These are phyloP conservation scores for Garcia nutans DNA, from an alignment of 345 rosid species.

Conservation along the genomic window DNA sequence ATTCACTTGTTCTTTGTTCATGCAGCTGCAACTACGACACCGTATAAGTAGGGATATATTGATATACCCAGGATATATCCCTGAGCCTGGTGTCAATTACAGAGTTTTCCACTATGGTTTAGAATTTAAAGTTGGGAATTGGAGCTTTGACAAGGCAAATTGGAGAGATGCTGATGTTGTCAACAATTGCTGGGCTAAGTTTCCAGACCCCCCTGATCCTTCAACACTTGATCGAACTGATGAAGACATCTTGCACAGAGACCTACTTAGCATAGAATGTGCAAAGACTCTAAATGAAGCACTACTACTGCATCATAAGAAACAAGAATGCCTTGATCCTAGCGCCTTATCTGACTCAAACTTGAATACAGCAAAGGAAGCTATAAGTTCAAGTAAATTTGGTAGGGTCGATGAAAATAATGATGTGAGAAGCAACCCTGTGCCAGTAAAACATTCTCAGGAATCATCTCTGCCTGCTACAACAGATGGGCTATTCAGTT, in stretches of 20 bases:
- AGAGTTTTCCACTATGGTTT: slow-evolving; percentile 96
- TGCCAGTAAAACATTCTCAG: slow-evolving; percentile 27
- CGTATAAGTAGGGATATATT: slow-evolving; percentile 64
- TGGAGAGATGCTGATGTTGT: slow-evolving; percentile 80
- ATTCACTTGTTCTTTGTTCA: slow-evolving; percentile 10
- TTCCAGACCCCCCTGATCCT: slow-evolving; percentile 85
- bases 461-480: slow-evolving; percentile 30
- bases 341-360: slow-evolving; percentile 27
- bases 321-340: slow-evolving; percentile 66
- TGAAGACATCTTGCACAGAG: slow-evolving; percentile 47
- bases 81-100: slow-evolving; percentile 67
- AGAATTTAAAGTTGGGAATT: slow-evolving; percentile 79
- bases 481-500: slow-evolving; percentile 51
- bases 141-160: slow-evolving; percentile 97
- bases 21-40: slow-evolving; percentile 86
- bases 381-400: slow-evolving; percentile 41
- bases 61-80: slow-evolving; percentile 91
- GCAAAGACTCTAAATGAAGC: slow-evolving; percentile 78
- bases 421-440: slow-evolving; percentile 29
- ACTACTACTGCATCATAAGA: slow-evolving; percentile 69
- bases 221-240: slow-evolving; percentile 53
- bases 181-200: slow-evolving; percentile 82
- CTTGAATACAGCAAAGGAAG: slow-evolving; percentile 25
- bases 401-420: slow-evolving; percentile 31
- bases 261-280: slow-evolving; percentile 92